phyloP scores from a whole-genome alignment of 805 yeast species.

The Candida morakotiae region DNA sequence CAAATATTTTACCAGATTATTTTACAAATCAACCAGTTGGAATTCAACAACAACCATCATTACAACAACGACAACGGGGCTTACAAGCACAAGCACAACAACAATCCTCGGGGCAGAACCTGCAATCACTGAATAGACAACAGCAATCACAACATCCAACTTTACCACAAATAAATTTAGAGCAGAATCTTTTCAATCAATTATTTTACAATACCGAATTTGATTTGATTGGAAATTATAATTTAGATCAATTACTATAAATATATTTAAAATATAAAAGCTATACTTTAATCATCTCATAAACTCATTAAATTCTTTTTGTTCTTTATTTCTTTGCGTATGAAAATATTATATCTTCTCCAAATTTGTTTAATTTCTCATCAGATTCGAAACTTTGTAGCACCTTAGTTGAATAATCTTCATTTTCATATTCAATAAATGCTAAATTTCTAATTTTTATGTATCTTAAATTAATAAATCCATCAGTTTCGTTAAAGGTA shows the following conservation, averaged over 20 bases:
- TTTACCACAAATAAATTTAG: not conserved
- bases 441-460: conserved; percentile 70
- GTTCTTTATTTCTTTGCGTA: conserved; percentile 29
- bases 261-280: too few relatives aligned
- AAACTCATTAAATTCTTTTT: too few relatives aligned
- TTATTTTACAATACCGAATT: not conserved
- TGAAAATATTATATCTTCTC: conserved; percentile 21
- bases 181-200: not conserved
- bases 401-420: conserved; percentile 43
- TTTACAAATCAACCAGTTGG: too few relatives aligned
- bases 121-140: not conserved
- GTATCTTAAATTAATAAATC: conserved; percentile 63
- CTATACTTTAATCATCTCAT: not conserved
- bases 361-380: conserved; percentile 13
- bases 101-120: not conserved
- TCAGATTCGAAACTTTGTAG: conserved; percentile 13
- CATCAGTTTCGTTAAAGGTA: conserved; percentile 49
- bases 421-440: conserved; percentile 71
- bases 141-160: not conserved
- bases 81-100: not conserved
- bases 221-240: conserved; percentile 3
- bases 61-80: too few relatives aligned
- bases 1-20: not conserved
- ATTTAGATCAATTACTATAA: conserved; percentile 3
- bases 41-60: too few relatives aligned